Evolutionary conservation across 495 filamentous ascomycete species (phyloP).

Genomic region (Schizothecium vesticola): DNA sequence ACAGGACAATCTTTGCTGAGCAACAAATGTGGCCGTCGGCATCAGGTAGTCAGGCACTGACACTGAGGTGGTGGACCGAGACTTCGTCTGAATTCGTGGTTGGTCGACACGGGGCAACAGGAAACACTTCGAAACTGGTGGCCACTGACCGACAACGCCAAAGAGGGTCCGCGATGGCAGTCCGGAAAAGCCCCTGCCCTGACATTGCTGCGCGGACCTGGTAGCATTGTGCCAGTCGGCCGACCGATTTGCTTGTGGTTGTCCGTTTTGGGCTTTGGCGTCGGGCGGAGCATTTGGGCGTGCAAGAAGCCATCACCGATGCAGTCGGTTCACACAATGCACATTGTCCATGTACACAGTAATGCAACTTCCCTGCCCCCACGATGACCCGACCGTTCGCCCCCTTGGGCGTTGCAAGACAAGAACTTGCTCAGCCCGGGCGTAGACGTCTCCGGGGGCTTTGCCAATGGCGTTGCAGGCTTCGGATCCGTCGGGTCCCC

Average conservation of each 20-base stretch:
- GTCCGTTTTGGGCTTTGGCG: background rate
- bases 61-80: background rate
- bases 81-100: background rate
- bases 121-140: background rate
- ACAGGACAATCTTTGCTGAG: background rate
- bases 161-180: background rate
- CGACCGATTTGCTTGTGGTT: background rate
- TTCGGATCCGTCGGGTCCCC: background rate
- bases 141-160: background rate
- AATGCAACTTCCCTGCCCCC: background rate
- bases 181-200: background rate
- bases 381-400: background rate
- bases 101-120: background rate
- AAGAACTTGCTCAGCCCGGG: background rate
- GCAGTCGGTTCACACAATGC: background rate
- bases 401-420: background rate
- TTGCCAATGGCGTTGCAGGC: background rate
- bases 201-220: background rate
- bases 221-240: background rate
- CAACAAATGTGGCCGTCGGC: background rate
- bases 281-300: background rate
- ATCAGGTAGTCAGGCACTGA: background rate
- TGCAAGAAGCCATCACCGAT: background rate
- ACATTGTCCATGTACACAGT: background rate
- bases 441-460: background rate